Evolutionary conservation across 805 yeast genomes (phyloP).

Genomic region (Starmerella stigmatis): DNA sequence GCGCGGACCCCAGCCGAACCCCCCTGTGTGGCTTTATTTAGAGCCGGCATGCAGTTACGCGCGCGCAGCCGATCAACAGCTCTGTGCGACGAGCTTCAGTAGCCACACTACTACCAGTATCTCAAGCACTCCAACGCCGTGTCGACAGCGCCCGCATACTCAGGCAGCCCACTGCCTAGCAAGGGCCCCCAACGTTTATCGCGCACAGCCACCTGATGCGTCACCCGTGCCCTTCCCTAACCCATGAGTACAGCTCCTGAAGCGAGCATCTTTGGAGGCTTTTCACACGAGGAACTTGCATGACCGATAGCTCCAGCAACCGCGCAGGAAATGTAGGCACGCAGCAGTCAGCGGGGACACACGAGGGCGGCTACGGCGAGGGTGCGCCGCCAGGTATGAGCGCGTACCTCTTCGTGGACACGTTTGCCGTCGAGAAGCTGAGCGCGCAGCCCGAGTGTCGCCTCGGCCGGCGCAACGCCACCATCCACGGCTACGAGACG

Average conservation of each 20-base stretch:
- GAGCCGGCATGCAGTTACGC: too few species aligned
- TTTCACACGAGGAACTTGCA: too few species aligned
- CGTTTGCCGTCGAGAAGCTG: slow-evolving; percentile 24
- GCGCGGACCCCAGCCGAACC: too few species aligned
- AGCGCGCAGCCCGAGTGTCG: slow-evolving; percentile 25
- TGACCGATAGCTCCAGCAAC: neutral
- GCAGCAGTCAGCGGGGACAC: neutral
- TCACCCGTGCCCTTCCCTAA: slow-evolving; percentile 1
- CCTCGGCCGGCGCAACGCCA: slow-evolving; percentile 36
- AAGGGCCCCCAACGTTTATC: too few species aligned
- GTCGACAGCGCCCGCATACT: too few species aligned
- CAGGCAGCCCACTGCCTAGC: too few species aligned
- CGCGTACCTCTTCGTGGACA: slow-evolving; percentile 29
- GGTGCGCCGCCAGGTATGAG: slow-evolving; percentile 8
- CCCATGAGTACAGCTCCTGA: neutral
- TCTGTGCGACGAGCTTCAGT: too few species aligned
- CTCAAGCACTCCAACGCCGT: too few species aligned
- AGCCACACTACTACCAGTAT: too few species aligned
- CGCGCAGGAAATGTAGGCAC: neutral
- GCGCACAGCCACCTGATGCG: neutral
- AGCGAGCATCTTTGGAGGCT: neutral
- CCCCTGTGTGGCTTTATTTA: too few species aligned
- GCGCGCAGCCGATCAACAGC: too few species aligned
- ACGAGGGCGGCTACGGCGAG: neutral
- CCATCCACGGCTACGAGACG: slow-evolving; percentile 67